Evolutionary conservation across 2,329 filamentous ascomycete species (phyloP), one percentile per base, ranked within the genome.

Genomic region (Didymella arachidicola): DNA sequence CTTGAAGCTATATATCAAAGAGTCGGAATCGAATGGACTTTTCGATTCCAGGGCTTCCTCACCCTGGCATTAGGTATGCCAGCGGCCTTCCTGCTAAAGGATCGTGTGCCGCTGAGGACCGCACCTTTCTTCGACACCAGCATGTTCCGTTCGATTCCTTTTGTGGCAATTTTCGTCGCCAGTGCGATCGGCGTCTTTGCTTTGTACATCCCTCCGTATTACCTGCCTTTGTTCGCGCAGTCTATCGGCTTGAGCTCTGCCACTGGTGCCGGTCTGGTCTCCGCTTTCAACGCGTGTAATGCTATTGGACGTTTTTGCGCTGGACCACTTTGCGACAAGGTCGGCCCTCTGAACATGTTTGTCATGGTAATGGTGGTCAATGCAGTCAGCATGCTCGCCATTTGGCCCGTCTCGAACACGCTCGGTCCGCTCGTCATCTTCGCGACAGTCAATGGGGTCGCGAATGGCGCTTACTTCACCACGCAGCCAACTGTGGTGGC

Each of bases 271-370:
- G 67, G 55, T 4, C 30, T 72, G 1, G 69, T 72, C 2, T 65
- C 70, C 4, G 69, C 59, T 7, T 73, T 73, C 58, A 71, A 70
- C 47, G 61, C 63, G 1, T 68, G 67, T 36, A 71, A 66, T 19
- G 70, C 71, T 3, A 55, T 71, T 0, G 71, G 71, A 8, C 54
- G 71, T 11, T 70, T 72, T 19, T 22, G 61, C 2, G 66, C 61
- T 3, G 71, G 71, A 6, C 62, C 59, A 10, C 57, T 71, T 11
- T 70, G 69, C 55, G 72, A 75, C 47, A 67, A 67, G 34, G 61
- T 75, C 27, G 71, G 72, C 1, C 64, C 70, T 11, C 58, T 72
- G 19, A 74, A 74, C 43, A 74, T 66, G 44, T 67, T 75, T n/a
- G 59, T 72, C 14, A 59, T 71, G 22, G 64, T 67, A 1, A 69